These are phyloP conservation scores for Solanum bulbocastanum DNA, from an alignment of 257 asterid species.

Conservation along the genomic window DNA sequence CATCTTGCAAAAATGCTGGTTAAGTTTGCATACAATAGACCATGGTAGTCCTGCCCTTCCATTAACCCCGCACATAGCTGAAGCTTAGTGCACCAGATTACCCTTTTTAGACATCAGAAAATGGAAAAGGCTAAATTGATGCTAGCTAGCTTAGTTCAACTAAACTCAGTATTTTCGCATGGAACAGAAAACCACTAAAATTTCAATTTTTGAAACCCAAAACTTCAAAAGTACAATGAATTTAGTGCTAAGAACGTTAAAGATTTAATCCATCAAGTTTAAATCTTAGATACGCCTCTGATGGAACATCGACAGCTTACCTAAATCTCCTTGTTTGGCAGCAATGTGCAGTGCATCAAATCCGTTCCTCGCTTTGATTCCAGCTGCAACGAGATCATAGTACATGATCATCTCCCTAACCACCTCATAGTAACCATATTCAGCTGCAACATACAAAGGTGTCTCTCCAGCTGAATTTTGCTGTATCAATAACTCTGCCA, in stretches of 20 bases:
- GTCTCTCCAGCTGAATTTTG: slow-evolving; percentile 41
- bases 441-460: slow-evolving; percentile 37
- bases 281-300: background rate
- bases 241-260: background rate
- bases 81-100: background rate
- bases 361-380: slow-evolving; percentile 43
- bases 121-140: background rate
- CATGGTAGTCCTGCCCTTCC: background rate
- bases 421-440: slow-evolving; percentile 32
- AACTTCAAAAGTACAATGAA: background rate
- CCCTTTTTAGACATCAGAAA: background rate
- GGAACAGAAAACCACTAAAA: background rate
- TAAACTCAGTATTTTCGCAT: background rate
- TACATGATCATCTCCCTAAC: slow-evolving; percentile 30
- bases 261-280: background rate
- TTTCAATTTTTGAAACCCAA: background rate
- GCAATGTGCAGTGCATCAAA: slow-evolving; percentile 46
- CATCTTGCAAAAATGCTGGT: background rate
- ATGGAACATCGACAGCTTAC: slow-evolving; percentile 6
- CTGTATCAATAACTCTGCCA: slow-evolving; percentile 17
- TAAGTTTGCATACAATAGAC: background rate
- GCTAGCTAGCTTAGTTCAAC: background rate
- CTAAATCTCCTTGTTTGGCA: slow-evolving; percentile 49
- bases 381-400: slow-evolving; percentile 33
- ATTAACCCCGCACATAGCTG: background rate